Evolutionary conservation across 192 early-diverging fungal species (phyloP).

Genomic region (Geranomyces michiganensis): DNA sequence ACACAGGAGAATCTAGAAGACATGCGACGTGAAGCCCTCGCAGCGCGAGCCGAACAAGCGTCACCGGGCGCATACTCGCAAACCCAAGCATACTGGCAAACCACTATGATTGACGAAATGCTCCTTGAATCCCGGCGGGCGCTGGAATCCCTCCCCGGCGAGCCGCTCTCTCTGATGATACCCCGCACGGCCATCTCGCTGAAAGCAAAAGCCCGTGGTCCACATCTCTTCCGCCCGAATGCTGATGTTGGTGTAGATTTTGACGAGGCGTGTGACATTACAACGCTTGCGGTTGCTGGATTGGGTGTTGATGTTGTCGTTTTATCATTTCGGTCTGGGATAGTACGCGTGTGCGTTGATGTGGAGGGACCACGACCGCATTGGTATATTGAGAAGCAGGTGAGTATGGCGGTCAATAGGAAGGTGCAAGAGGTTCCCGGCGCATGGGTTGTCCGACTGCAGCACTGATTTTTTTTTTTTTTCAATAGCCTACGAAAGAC

Average conservation of each 20-base stretch:
- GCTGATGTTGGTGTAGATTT: slow-evolving; percentile 36
- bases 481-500: not conserved
- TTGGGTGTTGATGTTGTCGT: slow-evolving; percentile 7
- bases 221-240: slow-evolving; percentile 50
- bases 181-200: slow-evolving; percentile 19
- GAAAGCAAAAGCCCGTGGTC: slow-evolving; percentile 48
- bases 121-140: slow-evolving; percentile 32
- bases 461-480: not conserved
- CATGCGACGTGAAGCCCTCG: not conserved
- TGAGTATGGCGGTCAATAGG: not conserved
- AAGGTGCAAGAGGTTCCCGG: too few species aligned
- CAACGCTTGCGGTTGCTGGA: not conserved
- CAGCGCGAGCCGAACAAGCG: not conserved
- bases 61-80: slow-evolving; percentile 14
- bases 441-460: too few species aligned
- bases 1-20: not conserved
- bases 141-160: slow-evolving; percentile 32
- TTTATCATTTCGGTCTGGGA: slow-evolving; percentile 16
- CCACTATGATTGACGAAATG: slow-evolving; percentile 54
- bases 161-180: slow-evolving; percentile 5
- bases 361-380: slow-evolving; percentile 15
- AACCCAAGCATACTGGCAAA: slow-evolving; percentile 32
- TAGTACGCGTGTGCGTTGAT: slow-evolving; percentile 26
- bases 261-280: slow-evolving; percentile 24
- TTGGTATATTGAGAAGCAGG: slow-evolving; percentile 17